A percentile compares a stretch with the other conserved stretches of the same genome.
These are phyloP conservation scores for Hemerocallis citrina DNA, from an alignment of 106 monocot species.

Conservation along the genomic window DNA sequence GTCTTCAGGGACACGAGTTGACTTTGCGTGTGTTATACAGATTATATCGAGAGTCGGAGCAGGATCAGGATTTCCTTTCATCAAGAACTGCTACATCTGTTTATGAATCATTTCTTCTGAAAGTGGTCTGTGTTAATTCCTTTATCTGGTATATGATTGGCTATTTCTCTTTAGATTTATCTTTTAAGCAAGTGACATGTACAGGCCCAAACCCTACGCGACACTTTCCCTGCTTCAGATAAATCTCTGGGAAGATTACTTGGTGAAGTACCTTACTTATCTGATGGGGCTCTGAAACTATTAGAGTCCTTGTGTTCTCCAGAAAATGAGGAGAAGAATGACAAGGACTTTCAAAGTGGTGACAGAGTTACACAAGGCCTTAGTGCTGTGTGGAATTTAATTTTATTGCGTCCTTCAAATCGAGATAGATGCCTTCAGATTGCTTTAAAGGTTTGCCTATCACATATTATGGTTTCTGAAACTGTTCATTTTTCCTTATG, in stretches of 20 bases:
- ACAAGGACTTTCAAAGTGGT: slow-evolving; percentile 57
- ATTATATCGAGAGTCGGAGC: slow-evolving; percentile 82
- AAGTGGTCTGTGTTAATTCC: slow-evolving; percentile 35
- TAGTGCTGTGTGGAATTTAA: slow-evolving; percentile 82
- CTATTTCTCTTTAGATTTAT: slow-evolving; percentile 2
- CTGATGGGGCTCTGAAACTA: slow-evolving; percentile 61
- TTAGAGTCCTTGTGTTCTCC: slow-evolving; percentile 81
- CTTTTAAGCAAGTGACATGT: neutral
- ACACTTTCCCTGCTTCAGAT: slow-evolving; percentile 85
- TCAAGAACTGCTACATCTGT: slow-evolving; percentile 83
- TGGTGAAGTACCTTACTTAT: slow-evolving; percentile 70
- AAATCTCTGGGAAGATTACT: slow-evolving; percentile 86
- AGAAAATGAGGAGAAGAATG: slow-evolving; percentile 41
- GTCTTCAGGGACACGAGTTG: slow-evolving; percentile 92
- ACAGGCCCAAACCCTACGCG: slow-evolving; percentile 72
- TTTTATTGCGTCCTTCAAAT: slow-evolving; percentile 72
- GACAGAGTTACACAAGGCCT: slow-evolving; percentile 96
- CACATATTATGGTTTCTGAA: neutral
- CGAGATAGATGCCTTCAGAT: slow-evolving; percentile 80
- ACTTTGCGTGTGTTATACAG: slow-evolving; percentile 80
- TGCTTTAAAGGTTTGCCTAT: slow-evolving; percentile 69
- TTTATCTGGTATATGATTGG: slow-evolving; percentile 1
- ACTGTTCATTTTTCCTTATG: neutral
- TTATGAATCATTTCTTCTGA: slow-evolving; percentile 90
- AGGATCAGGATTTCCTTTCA: slow-evolving; percentile 93